These are phyloP conservation scores for Musa balbisiana DNA, from an alignment of 202 grass and related monocot genomes.

Conservation along the genomic window DNA sequence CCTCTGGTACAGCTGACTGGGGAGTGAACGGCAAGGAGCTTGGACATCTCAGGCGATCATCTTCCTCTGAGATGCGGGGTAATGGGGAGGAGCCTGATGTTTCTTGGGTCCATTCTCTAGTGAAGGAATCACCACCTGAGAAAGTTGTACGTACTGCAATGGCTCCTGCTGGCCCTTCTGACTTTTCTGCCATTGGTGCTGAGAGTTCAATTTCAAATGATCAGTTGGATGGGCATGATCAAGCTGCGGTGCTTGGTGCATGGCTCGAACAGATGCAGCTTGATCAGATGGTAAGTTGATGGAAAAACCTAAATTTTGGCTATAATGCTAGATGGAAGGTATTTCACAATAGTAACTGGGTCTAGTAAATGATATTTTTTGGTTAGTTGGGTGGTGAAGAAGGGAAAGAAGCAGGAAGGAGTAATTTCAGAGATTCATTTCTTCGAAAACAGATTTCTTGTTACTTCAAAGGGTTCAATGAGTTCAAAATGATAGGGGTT, in stretches of 20 bases:
- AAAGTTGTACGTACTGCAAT: slow-evolving; percentile 24
- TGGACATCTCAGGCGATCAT: background rate
- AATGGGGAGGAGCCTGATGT: slow-evolving; percentile 44
- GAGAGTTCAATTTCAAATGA: slow-evolving; percentile 9
- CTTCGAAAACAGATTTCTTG: background rate
- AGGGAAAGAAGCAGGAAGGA: slow-evolving; percentile 22
- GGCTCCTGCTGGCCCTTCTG: slow-evolving; percentile 1
- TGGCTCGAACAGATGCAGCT: slow-evolving; percentile 74
- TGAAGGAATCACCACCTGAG: slow-evolving; percentile 40
- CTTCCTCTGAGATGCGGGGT: slow-evolving; percentile 4
- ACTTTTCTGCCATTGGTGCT: background rate
- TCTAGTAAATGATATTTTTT: slow-evolving; percentile 24
- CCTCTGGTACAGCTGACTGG: slow-evolving; percentile 60
- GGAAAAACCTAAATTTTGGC: background rate
- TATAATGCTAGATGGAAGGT: slow-evolving; percentile 7
- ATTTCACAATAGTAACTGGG: slow-evolving; percentile 23
- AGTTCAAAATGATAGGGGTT: background rate
- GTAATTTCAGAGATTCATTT: slow-evolving; percentile 11
- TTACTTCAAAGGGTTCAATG: background rate
- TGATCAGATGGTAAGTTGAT: slow-evolving; percentile 42
- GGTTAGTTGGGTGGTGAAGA: slow-evolving; percentile 24
- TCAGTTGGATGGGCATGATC: slow-evolving; percentile 20
- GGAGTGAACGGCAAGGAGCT: slow-evolving; percentile 39
- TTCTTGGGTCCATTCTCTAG: slow-evolving; percentile 60
- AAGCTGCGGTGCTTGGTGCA: slow-evolving; percentile 41